Base-by-base conservation (phyloP, 176 grass and related monocot species). In the Aegilops speltoides region DNA sequence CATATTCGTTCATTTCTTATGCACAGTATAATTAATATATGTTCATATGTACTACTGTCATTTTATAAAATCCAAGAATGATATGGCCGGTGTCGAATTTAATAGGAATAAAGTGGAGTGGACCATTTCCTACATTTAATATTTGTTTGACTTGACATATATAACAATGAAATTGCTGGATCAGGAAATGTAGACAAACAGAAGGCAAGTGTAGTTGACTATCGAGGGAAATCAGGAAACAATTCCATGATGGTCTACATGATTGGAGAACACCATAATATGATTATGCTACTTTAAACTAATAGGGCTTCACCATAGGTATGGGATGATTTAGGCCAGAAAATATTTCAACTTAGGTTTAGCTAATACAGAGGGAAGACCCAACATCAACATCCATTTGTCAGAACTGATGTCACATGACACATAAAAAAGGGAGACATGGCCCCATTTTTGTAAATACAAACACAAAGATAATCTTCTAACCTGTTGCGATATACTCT, bases 401-500 rank as follows among this genome's bases (percentile, higher is more conserved):
- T 71, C 67, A 25, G 79, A 79, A 73, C 34, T 73, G 34, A 73
- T 75, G 61, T n/a, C 33, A 48, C 7, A 61, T 59, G 41, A 2
- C 5, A 45, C 12, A 33, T 19, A 34, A 19, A 63, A 59, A 71
- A 76, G 38, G 36, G 3, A 76, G 20, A 10, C 23, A 73, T 4
- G 6, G 22, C 11, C 10, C 3, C 31, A 82, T 60, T 79, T 36
- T 28, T 28, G 28, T 68, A 75, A 79, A 37, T 73, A 56, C 10
- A 2, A 2, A 64, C 37, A 78, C 4, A 59, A 23, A 75, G n/a
- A 65, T 37, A 19, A 52, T 25, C 25, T 19, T 23, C 64, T 36
- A 50, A 99, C 97, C 97, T 99, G 97, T 99, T 62, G 94, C 90
- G 38, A 99, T 93, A 79, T 99, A 99, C 86, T 99, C 97, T 5